phyloP scores from a whole-genome alignment of 2,329 filamentous ascomycete genomes.

The Ceratocystis alfenasii region DNA sequence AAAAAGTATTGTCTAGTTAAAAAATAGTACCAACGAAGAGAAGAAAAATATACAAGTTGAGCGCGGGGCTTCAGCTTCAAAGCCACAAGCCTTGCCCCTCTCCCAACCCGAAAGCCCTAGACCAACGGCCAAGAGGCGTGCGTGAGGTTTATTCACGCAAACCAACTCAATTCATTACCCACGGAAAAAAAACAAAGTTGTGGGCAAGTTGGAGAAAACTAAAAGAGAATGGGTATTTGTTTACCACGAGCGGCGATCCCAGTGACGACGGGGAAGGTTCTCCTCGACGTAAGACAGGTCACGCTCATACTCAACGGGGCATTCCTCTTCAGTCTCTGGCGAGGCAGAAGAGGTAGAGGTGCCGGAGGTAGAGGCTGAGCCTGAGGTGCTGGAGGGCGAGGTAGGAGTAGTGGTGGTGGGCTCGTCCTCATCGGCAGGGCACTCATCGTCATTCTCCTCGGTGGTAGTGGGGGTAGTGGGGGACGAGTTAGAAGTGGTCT shows the following conservation, averaged over 20 bases:
- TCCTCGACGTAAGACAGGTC: slow-evolving; percentile 16
- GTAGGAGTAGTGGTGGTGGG: slow-evolving; percentile 9
- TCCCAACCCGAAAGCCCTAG: background rate
- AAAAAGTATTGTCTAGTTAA: slow-evolving; percentile 13
- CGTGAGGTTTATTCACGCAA: background rate
- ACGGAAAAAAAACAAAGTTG: background rate
- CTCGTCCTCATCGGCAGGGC: slow-evolving; percentile 5
- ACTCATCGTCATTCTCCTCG: slow-evolving; percentile 14
- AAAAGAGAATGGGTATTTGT: background rate
- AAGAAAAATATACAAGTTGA: slow-evolving; percentile 12
- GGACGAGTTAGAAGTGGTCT: background rate
- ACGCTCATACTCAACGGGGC: slow-evolving; percentile 16
- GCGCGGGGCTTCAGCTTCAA: background rate
- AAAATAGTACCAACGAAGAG: slow-evolving; percentile 11
- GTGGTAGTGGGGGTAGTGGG: background rate
- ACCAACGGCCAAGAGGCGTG: background rate
- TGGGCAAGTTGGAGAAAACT: background rate
- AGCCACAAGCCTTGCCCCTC: background rate
- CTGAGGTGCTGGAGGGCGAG: background rate
- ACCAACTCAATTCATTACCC: background rate
- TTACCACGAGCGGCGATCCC: slow-evolving; percentile 21
- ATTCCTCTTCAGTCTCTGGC: slow-evolving; percentile 6
- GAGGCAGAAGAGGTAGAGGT: background rate
- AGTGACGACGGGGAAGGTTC: slow-evolving; percentile 15
- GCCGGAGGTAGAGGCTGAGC: background rate